A percentile compares a stretch with the other conserved stretches of the same genome.
Evolutionary conservation across 2,329 filamentous ascomycete genomes (phyloP).

Genomic region (Botryotinia globosa): DNA sequence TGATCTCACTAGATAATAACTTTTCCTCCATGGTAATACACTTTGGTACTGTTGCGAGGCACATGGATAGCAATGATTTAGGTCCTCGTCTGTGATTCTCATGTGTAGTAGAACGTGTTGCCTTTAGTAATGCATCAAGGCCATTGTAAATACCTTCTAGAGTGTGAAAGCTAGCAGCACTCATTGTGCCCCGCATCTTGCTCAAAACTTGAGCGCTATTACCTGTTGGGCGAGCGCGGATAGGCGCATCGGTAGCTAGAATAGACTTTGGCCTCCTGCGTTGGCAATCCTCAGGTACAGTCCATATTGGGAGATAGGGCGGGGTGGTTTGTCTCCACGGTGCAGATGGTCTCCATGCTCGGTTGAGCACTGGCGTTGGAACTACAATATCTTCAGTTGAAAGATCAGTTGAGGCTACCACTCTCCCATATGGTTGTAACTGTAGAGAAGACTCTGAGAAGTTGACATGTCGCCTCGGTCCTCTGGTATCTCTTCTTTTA

Average conservation of each 20-base stretch:
- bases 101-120: conserved; percentile 38
- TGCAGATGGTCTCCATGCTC: conserved; percentile 22
- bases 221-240: not conserved
- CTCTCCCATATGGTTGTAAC: not conserved
- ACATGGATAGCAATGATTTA: conserved; percentile 49
- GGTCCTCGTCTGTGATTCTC: conserved; percentile 32
- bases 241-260: not conserved
- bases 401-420: no score
- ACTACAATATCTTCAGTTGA: conserved; percentile 35
- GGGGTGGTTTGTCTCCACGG: not conserved
- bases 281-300: not conserved
- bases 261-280: not conserved
- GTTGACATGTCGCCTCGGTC: not conserved
- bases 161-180: conserved; percentile 39
- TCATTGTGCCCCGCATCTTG: conserved; percentile 37
- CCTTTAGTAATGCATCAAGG: conserved; percentile 46
- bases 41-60: conserved; percentile 48
- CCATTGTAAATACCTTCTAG: conserved; percentile 47
- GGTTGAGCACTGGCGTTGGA: conserved; percentile 37
- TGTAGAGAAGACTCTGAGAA: not conserved
- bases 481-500: conserved; percentile 21
- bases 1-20: conserved; percentile 42
- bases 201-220: conserved; percentile 37
- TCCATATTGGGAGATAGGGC: conserved; percentile 1
- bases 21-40: conserved; percentile 48